Evolutionary conservation across 2,329 filamentous ascomycete genomes (phyloP).

Genomic region (Thelonectria olida): DNA sequence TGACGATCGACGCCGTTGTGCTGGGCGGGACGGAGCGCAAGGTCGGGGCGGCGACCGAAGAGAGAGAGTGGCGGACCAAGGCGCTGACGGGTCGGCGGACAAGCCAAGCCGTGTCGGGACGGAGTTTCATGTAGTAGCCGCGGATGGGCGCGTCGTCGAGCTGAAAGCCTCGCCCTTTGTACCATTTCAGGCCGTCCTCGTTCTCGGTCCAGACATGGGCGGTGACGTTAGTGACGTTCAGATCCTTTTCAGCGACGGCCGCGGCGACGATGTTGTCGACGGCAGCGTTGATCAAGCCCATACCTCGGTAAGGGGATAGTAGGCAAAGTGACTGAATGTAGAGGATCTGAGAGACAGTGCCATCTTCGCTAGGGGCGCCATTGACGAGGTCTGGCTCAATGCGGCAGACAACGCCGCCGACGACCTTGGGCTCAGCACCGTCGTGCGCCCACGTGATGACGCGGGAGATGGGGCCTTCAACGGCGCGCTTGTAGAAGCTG

Average conservation of each 20-base stretch:
- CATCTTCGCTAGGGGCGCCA: conserved; percentile 10
- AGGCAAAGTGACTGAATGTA: conserved; percentile 73
- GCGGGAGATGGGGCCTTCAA: conserved; percentile 66
- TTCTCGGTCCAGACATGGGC: conserved; percentile 77
- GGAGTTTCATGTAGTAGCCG: conserved; percentile 70
- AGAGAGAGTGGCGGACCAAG: conserved; percentile 35
- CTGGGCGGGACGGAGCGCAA: conserved; percentile 32
- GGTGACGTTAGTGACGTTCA: conserved; percentile 58
- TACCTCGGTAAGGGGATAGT: conserved; percentile 68
- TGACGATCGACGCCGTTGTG: conserved; percentile 44
- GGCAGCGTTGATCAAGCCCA: conserved; percentile 67
- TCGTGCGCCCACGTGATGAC: conserved; percentile 66
- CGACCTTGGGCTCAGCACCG: conserved; percentile 56
- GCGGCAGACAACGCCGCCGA: conserved; percentile 71
- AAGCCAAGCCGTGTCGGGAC: conserved; percentile 69
- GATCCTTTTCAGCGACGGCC: conserved; percentile 44
- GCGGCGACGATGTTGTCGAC: conserved; percentile 61
- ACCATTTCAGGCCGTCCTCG: conserved; percentile 70
- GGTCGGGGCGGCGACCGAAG: conserved; percentile 26
- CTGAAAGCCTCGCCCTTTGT: conserved; percentile 65
- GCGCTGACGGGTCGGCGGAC: conserved; percentile 57
- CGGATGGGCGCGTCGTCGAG: conserved; percentile 57
- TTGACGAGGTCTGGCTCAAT: conserved; percentile 54
- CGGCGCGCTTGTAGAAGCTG: conserved; percentile 67
- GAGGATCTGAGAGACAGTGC: conserved; percentile 54